Percentiles rank a stretch among this genome's conserved stretches.
phyloP scores from a whole-genome alignment of 148 eudicot species.

The Spergularia marina region DNA sequence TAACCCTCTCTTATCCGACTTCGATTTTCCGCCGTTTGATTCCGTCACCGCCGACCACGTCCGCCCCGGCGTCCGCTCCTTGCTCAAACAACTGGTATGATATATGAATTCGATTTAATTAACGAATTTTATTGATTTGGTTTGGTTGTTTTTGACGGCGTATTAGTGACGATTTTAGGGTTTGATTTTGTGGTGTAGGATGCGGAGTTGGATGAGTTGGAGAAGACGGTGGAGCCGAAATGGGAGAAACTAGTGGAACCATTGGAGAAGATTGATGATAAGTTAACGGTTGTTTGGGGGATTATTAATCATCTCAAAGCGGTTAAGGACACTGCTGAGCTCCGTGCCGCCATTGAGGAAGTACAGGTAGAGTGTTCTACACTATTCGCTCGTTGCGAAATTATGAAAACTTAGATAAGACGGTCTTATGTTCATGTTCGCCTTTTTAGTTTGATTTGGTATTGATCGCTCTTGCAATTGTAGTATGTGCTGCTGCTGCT shows the following conservation, averaged over 20 bases:
- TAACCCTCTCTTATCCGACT: slow-evolving; percentile 67
- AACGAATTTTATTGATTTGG: neutral
- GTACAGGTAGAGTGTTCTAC: slow-evolving; percentile 57
- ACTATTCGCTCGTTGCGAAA: neutral
- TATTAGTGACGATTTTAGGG: neutral
- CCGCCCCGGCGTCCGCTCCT: slow-evolving; percentile 74
- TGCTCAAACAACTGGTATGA: slow-evolving; percentile 54
- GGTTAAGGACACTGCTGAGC: slow-evolving; percentile 75
- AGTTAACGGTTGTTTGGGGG: slow-evolving; percentile 79
- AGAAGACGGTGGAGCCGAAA: slow-evolving; percentile 73
- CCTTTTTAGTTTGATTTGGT: neutral
- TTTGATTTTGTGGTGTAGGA: slow-evolving; percentile 39
- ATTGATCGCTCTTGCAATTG: neutral
- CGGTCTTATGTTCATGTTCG: no score
- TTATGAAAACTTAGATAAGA: neutral
- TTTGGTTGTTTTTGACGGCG: neutral
- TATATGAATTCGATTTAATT: neutral
- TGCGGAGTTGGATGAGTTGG: slow-evolving; percentile 69
- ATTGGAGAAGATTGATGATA: slow-evolving; percentile 73
- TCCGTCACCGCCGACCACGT: slow-evolving; percentile 68
- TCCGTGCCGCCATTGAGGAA: slow-evolving; percentile 97
- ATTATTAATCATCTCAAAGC: slow-evolving; percentile 88
- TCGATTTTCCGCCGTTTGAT: slow-evolving; percentile 88
- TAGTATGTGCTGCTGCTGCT: neutral
- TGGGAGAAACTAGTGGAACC: slow-evolving; percentile 97